Conservation (phyloP, 1,284 basidiomycete species). For the Phlebopus sp. region DNA sequence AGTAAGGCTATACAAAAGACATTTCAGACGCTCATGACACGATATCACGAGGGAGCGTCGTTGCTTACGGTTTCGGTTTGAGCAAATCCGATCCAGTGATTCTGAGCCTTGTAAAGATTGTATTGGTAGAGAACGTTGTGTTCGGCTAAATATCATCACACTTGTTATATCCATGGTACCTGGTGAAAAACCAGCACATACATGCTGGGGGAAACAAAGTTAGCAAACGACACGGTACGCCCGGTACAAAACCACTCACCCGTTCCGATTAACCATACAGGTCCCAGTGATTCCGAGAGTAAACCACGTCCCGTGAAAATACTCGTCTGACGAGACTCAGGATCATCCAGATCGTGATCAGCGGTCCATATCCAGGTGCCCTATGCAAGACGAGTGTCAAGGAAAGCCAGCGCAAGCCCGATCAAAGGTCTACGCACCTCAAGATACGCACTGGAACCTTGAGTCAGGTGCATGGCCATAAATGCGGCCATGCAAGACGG, state of each 20-base stretch:
- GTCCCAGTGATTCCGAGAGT: conserved; percentile 69
- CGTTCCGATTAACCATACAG: conserved; percentile 75
- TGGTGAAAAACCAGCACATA: conserved; percentile 12
- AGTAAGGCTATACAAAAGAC: conserved; percentile 37
- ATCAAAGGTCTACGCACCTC: conserved; percentile 34
- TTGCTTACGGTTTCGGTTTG: conserved; percentile 48
- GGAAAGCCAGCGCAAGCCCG: not conserved
- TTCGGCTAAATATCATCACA: conserved; percentile 33
- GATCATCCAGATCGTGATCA: conserved; percentile 66
- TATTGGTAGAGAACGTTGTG: conserved; percentile 51
- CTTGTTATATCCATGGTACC: too few species aligned
- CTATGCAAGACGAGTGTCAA: conserved; percentile 28
- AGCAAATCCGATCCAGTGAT: conserved; percentile 53
- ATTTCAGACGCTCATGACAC: conserved; percentile 2
- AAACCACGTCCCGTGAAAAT: conserved; percentile 76
- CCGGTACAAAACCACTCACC: conserved; percentile 35
- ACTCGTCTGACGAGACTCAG: conserved; percentile 47
- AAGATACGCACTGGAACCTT: conserved; percentile 46
- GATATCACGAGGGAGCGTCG: not conserved
- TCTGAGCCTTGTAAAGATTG: conserved; percentile 43
- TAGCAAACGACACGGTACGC: conserved; percentile 2
- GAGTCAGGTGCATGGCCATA: conserved; percentile 50
- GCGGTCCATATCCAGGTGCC: conserved; percentile 79
- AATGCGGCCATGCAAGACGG: conserved; percentile 47
- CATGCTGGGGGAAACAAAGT: conserved; percentile 23